These are phyloP conservation scores for Cinnamomum chago DNA, from an alignment of 164 flowering plant genomes.

Conservation along the genomic window DNA sequence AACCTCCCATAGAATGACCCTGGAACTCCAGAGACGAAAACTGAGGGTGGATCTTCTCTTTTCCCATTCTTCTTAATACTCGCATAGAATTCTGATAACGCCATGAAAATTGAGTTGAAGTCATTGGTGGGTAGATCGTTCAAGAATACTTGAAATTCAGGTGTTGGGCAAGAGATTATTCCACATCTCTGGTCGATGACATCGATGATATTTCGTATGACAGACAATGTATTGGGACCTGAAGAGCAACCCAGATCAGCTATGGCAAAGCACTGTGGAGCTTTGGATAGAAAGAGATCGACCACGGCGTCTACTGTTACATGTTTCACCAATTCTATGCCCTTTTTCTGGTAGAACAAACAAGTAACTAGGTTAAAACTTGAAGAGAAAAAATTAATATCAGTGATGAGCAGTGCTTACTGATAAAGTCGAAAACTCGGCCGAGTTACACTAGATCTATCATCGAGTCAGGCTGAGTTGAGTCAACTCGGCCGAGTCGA, in stretches of 20 bases:
- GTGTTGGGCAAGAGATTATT: conserved; percentile 14
- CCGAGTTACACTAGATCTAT: too few species aligned
- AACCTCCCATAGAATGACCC: conserved; percentile 78
- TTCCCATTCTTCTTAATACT: conserved; percentile 27
- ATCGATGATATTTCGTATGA: conserved; percentile 39
- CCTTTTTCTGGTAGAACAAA: conserved; percentile 42
- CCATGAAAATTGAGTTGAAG: conserved; percentile 70
- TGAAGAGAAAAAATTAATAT: background rate
- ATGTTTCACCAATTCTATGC: conserved; percentile 61
- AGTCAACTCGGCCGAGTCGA: too few species aligned
- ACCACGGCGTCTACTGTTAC: conserved; percentile 45
- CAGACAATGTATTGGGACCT: conserved; percentile 69
- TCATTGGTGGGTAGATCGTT: conserved; percentile 89
- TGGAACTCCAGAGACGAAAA: conserved; percentile 62
- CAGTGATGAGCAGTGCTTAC: background rate
- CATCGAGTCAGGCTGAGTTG: too few species aligned
- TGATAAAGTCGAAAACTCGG: too few species aligned
- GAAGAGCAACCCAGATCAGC: conserved; percentile 92
- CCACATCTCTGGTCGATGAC: conserved; percentile 34
- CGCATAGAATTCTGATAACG: conserved; percentile 56
- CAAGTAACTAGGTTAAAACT: background rate
- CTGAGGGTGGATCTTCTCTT: conserved; percentile 1
- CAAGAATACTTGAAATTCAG: conserved; percentile 55
- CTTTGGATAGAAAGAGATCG: conserved; percentile 29
- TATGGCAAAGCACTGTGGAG: conserved; percentile 48